Evolutionary conservation across 768 basidiomycete genomes (phyloP), one percentile per base, ranked within the genome.

Genomic region (Boletus reticuloceps): DNA sequence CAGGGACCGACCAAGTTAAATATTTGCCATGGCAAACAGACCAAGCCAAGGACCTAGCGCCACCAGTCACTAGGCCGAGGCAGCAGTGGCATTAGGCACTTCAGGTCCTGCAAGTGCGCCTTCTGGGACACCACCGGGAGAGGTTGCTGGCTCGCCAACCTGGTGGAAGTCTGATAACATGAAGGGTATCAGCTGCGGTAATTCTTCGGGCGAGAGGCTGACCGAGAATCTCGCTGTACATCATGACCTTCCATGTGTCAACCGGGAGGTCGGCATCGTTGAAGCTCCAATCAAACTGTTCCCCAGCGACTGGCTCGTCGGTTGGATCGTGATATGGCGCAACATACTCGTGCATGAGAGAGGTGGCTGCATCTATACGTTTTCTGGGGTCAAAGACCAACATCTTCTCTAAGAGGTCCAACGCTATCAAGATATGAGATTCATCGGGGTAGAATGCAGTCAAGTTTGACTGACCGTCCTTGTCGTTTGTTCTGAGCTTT

Each of bases 201-300:
- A 36, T 14, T 20, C 19, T 44, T 12, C 19, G 6, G 12, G 34
- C n/a, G 10, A 22, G 47, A 47, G 17, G 73, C 87, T 58, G 65
- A 94, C 94, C 94, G 13, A 98, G 79, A 60, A 98, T 98, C 74
- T 99, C 96, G 64, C 88, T 90, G 78, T 98, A 98, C 96, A 99
- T 99, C 97, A 99, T 99, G 68, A 97, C 96, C 75, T 98, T 98
- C 97, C 97, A 99, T 1, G 93, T 96, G 66, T 99, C 97, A 12
- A 98, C 91, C 0, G 97, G 97, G 43, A 99, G 79, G 71, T 99
- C 97, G 19, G 97, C 97, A 60, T 99, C 97, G 72, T 99, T 99
- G 83, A 99, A 99, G 65, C 88, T 91, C 97, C 97, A 99, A 73
- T 99, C 97, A 66, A 99, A 99, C 67, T 90, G 88, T 69, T 98